Percentiles rank a stretch among this genome's conserved stretches.
Evolutionary conservation across 176 grass and related monocot species (phyloP).

Genomic region (Aechmea fasciata): DNA sequence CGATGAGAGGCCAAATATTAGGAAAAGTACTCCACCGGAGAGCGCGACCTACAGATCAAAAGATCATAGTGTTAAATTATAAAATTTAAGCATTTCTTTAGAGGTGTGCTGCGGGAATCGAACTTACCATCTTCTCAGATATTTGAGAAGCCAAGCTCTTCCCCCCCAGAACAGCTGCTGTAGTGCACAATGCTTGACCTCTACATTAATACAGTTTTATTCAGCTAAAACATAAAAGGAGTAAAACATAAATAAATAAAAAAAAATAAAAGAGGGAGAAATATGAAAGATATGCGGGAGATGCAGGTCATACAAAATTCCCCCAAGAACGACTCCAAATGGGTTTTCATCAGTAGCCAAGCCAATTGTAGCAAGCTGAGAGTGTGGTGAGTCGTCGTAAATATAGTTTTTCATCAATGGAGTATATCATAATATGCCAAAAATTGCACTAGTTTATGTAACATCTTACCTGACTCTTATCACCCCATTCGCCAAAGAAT

Average conservation of each 20-base stretch:
- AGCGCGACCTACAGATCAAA: slow-evolving; percentile 12
- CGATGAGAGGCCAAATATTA: slow-evolving; percentile 14
- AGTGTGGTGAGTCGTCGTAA: not conserved
- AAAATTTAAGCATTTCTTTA: not conserved
- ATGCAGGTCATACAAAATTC: slow-evolving; percentile 50
- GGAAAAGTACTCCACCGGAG: slow-evolving; percentile 15
- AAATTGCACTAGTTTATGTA: slow-evolving; percentile 9
- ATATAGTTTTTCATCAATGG: slow-evolving; percentile 14
- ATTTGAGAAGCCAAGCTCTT: slow-evolving; percentile 94
- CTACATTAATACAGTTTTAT: slow-evolving; percentile 26
- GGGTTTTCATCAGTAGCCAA: slow-evolving; percentile 89
- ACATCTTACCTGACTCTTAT: slow-evolving; percentile 84
- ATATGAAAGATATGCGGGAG: not conserved
- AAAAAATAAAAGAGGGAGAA: not conserved
- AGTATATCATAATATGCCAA: slow-evolving; percentile 1
- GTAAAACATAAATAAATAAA: not conserved
- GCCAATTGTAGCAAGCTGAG: slow-evolving; percentile 94
- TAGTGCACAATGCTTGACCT: slow-evolving; percentile 91
- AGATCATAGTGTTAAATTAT: not conserved
- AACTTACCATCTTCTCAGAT: slow-evolving; percentile 90
- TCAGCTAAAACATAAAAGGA: not conserved
- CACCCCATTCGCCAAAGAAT: slow-evolving; percentile 99
- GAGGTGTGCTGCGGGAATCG: not conserved
- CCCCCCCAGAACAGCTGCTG: slow-evolving; percentile 85
- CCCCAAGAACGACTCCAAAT: slow-evolving; percentile 89